These are phyloP conservation scores for Talaromyces amestolkiae DNA, from an alignment of 2,329 filamentous ascomycete genomes.

Conservation along the genomic window DNA sequence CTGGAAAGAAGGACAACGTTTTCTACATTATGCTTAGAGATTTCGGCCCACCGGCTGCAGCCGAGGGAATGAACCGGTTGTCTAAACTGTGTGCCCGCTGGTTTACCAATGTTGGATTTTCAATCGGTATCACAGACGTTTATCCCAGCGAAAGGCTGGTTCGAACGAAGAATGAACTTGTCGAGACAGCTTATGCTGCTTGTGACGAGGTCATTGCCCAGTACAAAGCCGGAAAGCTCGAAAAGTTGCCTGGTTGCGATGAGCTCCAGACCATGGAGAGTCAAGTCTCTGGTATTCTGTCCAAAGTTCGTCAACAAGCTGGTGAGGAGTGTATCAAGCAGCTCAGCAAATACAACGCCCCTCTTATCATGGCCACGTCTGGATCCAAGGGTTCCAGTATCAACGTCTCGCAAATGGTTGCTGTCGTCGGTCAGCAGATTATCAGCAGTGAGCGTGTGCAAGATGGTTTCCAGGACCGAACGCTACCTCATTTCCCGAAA, in stretches of 20 bases:
- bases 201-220: constrained; percentile 80
- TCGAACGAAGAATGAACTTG: constrained; percentile 70
- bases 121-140: constrained; percentile 92
- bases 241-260: constrained; percentile 84
- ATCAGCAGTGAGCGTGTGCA: constrained; percentile 89
- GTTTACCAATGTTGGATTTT: constrained; percentile 89
- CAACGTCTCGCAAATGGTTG: constrained; percentile 99
- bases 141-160: constrained; percentile 74
- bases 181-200: constrained; percentile 72
- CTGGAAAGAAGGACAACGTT: constrained; percentile 95
- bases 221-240: constrained; percentile 75
- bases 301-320: constrained; percentile 84
- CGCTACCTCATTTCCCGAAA: constrained; percentile 91
- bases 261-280: constrained; percentile 91
- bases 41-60: constrained; percentile 84
- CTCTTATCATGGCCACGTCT: constrained; percentile 93
- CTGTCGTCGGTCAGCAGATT: constrained; percentile 95
- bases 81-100: constrained; percentile 86
- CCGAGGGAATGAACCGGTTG: constrained; percentile 87
- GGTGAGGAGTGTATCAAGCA: constrained; percentile 88
- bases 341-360: constrained; percentile 86
- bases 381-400: constrained; percentile 96
- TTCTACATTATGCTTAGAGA: constrained; percentile 97
- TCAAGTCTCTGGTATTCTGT: constrained; percentile 84
- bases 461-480: constrained; percentile 95